Evolutionary conservation across 768 basidiomycete species (phyloP).

Genomic region (Agaricus blazei): DNA sequence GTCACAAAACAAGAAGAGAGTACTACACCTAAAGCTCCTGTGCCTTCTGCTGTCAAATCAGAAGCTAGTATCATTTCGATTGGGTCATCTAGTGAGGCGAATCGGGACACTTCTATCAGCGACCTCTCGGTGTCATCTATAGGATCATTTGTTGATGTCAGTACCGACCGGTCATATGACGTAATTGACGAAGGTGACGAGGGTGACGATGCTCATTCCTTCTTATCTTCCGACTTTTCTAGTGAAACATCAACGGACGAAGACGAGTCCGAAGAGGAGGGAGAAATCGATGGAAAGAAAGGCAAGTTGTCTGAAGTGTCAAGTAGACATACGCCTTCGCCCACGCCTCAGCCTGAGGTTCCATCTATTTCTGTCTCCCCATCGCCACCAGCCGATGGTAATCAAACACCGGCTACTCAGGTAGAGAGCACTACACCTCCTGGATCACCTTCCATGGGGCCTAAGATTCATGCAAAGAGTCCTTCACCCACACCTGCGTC

Average conservation of each 20-base stretch:
- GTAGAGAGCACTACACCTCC: slow-evolving; percentile 60
- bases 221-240: slow-evolving; percentile 27
- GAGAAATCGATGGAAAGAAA: slow-evolving; percentile 16
- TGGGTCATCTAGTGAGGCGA: neutral
- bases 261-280: slow-evolving; percentile 16
- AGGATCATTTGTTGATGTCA: slow-evolving; percentile 21
- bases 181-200: slow-evolving; percentile 21
- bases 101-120: slow-evolving; percentile 10
- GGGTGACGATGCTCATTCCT: slow-evolving; percentile 24
- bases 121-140: slow-evolving; percentile 16
- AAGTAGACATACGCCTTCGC: slow-evolving; percentile 46
- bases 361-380: slow-evolving; percentile 35
- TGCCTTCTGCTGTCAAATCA: neutral
- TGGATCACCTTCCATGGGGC: slow-evolving; percentile 49
- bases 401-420: slow-evolving; percentile 24
- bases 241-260: slow-evolving; percentile 28
- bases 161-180: slow-evolving; percentile 12
- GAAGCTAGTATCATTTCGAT: slow-evolving; percentile 6
- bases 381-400: slow-evolving; percentile 24
- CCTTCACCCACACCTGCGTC: slow-evolving; percentile 25
- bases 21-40: slow-evolving; percentile 2
- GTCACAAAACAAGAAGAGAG: neutral
- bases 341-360: slow-evolving; percentile 52
- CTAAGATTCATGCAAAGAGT: slow-evolving; percentile 29
- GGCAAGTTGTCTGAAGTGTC: slow-evolving; percentile 28